These are phyloP conservation scores for Thelonectria blattea DNA, from an alignment of 2,329 filamentous ascomycete genomes.

Conservation along the genomic window DNA sequence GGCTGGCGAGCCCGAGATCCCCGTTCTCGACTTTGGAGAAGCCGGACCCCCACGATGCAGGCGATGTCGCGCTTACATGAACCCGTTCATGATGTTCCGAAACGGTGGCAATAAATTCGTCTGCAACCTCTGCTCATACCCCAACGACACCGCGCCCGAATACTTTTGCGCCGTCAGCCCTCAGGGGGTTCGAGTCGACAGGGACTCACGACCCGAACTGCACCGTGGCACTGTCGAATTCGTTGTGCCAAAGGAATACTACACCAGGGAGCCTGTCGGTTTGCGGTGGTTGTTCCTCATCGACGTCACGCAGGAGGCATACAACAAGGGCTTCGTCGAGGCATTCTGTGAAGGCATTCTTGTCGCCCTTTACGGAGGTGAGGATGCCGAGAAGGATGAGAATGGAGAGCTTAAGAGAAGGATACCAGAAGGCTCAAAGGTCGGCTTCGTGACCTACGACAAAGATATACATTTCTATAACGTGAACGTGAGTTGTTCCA, in stretches of 20 bases:
- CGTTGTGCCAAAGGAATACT: conserved; percentile 97
- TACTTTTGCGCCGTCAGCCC: conserved; percentile 94
- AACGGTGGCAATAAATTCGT: conserved; percentile 95
- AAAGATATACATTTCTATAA: conserved; percentile 99
- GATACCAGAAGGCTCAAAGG: conserved; percentile 80
- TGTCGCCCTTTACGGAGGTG: conserved; percentile 79
- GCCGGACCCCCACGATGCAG: conserved; percentile 87
- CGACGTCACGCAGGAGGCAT: conserved; percentile 90
- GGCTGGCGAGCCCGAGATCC: conserved; percentile 84
- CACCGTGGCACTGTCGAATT: conserved; percentile 94
- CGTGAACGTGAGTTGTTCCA: conserved; percentile 68
- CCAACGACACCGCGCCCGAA: conserved; percentile 89
- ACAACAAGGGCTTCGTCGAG: conserved; percentile 88
- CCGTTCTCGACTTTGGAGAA: conserved; percentile 94
- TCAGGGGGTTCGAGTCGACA: conserved; percentile 84
- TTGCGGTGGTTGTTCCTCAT: conserved; percentile 89
- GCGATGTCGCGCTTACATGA: conserved; percentile 94
- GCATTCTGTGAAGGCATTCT: conserved; percentile 90
- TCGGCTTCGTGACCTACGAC: conserved; percentile 96
- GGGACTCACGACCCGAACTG: conserved; percentile 87
- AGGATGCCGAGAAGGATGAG: conserved; percentile 55
- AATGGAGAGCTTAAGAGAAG: conserved; percentile 59
- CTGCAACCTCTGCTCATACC: conserved; percentile 97
- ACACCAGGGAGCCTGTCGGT: conserved; percentile 91
- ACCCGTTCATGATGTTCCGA: conserved; percentile 98